phyloP scores from a whole-genome alignment of 2,329 filamentous ascomycete genomes.

The Cladosporium cucumerinum region DNA sequence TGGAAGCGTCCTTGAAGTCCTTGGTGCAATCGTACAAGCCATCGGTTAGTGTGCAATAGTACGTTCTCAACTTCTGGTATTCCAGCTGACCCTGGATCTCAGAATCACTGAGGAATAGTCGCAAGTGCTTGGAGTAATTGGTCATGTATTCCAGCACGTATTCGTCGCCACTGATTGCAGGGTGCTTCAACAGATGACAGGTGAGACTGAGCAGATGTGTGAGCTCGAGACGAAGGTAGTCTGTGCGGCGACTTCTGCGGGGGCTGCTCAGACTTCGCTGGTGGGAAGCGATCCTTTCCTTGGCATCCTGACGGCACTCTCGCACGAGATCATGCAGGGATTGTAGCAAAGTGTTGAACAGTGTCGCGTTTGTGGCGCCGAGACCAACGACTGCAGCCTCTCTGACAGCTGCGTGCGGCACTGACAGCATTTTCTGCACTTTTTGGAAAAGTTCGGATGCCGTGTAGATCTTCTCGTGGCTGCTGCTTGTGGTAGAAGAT shows the following conservation, averaged over 20 bases:
- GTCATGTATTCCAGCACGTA: constrained; percentile 89
- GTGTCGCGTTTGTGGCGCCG: constrained; percentile 90
- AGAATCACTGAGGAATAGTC: constrained; percentile 89
- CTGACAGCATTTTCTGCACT: constrained; percentile 81
- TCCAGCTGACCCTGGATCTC: constrained; percentile 94
- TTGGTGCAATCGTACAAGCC: constrained; percentile 90
- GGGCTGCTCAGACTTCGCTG: constrained; percentile 81
- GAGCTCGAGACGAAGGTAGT: constrained; percentile 85
- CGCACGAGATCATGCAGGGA: constrained; percentile 83
- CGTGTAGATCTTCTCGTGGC: constrained; percentile 75
- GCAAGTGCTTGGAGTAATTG: constrained; percentile 84
- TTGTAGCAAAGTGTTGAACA: constrained; percentile 87
- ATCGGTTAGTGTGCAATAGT: constrained; percentile 93
- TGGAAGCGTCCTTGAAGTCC: constrained; percentile 74
- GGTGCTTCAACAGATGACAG: constrained; percentile 77
- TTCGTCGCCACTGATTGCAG: constrained; percentile 70
- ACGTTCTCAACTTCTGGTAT: constrained; percentile 83
- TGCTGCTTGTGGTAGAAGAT: constrained; percentile 55
- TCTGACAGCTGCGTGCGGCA: constrained; percentile 73
- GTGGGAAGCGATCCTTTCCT: constrained; percentile 70
- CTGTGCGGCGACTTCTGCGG: constrained; percentile 76
- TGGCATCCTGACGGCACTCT: constrained; percentile 83
- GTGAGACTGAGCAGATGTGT: constrained; percentile 95
- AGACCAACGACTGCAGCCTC: constrained; percentile 88
- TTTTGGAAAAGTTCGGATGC: constrained; percentile 87